A percentile compares a stretch with the other conserved stretches of the same genome.
phyloP scores from a whole-genome alignment of 257 asterid species.

The Craterostigma plantagineum region DNA sequence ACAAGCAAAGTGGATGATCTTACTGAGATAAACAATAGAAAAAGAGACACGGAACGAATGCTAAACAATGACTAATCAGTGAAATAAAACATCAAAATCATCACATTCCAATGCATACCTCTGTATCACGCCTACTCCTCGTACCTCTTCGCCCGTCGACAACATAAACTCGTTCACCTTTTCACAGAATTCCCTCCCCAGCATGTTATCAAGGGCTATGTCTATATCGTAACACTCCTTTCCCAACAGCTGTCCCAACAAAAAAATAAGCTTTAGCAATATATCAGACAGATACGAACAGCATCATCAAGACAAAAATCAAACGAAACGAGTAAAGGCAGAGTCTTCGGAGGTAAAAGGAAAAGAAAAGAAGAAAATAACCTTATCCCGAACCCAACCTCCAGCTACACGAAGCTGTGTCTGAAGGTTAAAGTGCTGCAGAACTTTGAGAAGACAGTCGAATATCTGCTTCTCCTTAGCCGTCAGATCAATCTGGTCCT shows the following conservation, averaged over 20 bases:
- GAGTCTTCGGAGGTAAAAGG: neutral
- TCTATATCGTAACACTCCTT: conserved; percentile 80
- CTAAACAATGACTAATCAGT: neutral
- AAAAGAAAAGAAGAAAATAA: conserved; percentile 2
- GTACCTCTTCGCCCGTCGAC: conserved; percentile 46
- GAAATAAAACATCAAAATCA: neutral
- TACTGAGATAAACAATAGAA: too few species aligned
- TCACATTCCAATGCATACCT: neutral
- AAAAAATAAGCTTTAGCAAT: neutral
- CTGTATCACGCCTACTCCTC: conserved; percentile 9
- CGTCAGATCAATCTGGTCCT: conserved; percentile 47
- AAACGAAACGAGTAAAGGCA: neutral
- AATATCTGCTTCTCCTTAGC: conserved; percentile 56
- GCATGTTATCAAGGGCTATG: conserved; percentile 72
- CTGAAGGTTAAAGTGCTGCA: conserved; percentile 34
- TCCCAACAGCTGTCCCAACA: conserved; percentile 56
- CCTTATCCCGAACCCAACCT: conserved; percentile 99
- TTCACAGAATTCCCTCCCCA: conserved; percentile 77
- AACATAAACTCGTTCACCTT: conserved; percentile 57
- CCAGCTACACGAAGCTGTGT: conserved; percentile 95
- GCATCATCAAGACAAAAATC: neutral
- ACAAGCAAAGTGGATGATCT: neutral
- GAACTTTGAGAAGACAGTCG: conserved; percentile 46
- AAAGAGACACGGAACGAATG: neutral
- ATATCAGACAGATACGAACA: neutral